Evolutionary conservation across 2,329 filamentous ascomycete species (phyloP).

Genomic region (Arthrinium phaeospermum): DNA sequence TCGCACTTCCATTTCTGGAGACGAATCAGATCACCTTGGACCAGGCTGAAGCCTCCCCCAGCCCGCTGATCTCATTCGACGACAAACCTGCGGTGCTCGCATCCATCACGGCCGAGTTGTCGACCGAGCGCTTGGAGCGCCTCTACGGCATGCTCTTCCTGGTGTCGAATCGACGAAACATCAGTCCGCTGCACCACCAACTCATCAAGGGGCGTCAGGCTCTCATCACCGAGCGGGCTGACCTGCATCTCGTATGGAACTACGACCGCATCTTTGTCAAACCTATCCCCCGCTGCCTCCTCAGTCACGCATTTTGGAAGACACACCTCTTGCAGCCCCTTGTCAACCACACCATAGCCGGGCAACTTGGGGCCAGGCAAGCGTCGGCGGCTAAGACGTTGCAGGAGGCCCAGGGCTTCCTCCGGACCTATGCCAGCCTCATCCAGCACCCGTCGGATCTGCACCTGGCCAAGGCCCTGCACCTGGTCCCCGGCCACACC

Average conservation of each 20-base stretch:
- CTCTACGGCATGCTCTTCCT: too few species aligned
- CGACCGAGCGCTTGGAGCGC: too few species aligned
- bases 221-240: slow-evolving; percentile 43
- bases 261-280: background rate
- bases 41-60: too few species aligned
- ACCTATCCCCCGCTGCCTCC: background rate
- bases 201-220: slow-evolving; percentile 40
- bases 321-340: background rate
- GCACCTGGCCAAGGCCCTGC: slow-evolving; percentile 40
- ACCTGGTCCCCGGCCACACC: slow-evolving; percentile 41
- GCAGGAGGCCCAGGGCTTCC: slow-evolving; percentile 35
- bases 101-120: too few species aligned
- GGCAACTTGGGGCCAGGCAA: background rate
- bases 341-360: background rate
- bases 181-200: slow-evolving; percentile 43
- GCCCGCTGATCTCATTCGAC: too few species aligned
- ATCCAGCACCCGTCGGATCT: slow-evolving; percentile 46
- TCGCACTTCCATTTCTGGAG: too few species aligned
- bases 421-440: slow-evolving; percentile 45
- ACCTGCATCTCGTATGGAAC: slow-evolving; percentile 30
- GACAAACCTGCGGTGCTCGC: too few species aligned
- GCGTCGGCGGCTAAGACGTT: slow-evolving; percentile 6
- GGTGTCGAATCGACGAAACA: too few species aligned
- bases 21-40: too few species aligned
- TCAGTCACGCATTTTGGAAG: background rate